These are phyloP conservation scores for Aspergillus caelatus DNA, from an alignment of 2,329 filamentous ascomycete species.

Conservation along the genomic window DNA sequence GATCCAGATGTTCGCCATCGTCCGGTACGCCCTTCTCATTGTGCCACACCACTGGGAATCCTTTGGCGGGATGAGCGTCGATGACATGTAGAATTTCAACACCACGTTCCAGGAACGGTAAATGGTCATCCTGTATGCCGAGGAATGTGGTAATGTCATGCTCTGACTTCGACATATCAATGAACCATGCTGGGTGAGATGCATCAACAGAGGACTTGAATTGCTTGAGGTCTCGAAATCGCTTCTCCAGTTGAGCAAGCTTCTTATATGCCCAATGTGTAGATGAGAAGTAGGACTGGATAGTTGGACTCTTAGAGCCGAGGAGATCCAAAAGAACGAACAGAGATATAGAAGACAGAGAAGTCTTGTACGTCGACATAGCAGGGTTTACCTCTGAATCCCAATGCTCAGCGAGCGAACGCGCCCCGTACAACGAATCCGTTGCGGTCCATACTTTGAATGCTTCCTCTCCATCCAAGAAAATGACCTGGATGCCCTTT, in stretches of 20 bases:
- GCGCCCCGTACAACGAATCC: constrained; percentile 87
- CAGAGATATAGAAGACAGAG: constrained; percentile 77
- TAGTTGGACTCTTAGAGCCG: constrained; percentile 66
- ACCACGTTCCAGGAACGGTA: constrained; percentile 84
- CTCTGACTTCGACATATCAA: constrained; percentile 61
- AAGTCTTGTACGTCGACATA: constrained; percentile 73
- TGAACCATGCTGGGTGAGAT: constrained; percentile 62
- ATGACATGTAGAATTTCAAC: constrained; percentile 91
- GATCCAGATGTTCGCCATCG: constrained; percentile 81
- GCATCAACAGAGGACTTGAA: constrained; percentile 59
- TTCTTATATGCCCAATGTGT: constrained; percentile 92
- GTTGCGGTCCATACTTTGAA: constrained; percentile 77
- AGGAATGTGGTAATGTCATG: constrained; percentile 50
- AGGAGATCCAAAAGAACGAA: constrained; percentile 92
- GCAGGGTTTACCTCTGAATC: constrained; percentile 69
- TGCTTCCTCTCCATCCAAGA: constrained; percentile 93
- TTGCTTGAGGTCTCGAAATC: constrained; percentile 68
- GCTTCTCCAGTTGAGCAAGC: constrained; percentile 73
- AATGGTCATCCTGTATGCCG: constrained; percentile 81
- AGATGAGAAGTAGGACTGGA: constrained; percentile 85
- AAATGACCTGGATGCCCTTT: constrained; percentile 82
- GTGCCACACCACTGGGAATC: constrained; percentile 86
- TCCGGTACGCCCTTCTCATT: constrained; percentile 64
- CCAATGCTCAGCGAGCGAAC: constrained; percentile 81
- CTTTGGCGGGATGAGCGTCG: constrained; percentile 58